Evolutionary conservation across 1,284 basidiomycete species (phyloP).

Genomic region (Apiotrichum sp.): DNA sequence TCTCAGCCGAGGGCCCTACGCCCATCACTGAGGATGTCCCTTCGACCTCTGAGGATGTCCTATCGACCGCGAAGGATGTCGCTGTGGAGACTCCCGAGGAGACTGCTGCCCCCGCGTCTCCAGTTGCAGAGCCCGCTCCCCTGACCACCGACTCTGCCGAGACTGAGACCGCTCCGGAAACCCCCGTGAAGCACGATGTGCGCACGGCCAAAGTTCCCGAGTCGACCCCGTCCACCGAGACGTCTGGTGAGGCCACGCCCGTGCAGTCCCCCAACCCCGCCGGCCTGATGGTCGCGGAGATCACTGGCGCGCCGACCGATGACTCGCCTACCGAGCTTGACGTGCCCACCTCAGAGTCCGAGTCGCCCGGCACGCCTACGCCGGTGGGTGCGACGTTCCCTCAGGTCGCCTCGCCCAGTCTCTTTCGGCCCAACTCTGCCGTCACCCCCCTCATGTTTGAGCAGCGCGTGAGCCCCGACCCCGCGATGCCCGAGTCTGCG

Average conservation of each 20-base stretch:
- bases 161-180: background rate
- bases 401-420: too few species aligned
- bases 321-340: background rate
- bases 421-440: too few species aligned
- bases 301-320: background rate
- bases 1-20: too few species aligned
- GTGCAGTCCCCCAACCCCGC: too few species aligned
- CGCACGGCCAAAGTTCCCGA: too few species aligned
- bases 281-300: background rate
- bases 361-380: background rate
- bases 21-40: too few species aligned
- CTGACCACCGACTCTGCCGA: background rate
- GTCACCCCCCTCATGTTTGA: too few species aligned
- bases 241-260: too few species aligned
- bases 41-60: too few species aligned
- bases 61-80: too few species aligned
- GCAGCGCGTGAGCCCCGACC: background rate
- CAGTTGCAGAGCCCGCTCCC: background rate
- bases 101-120: background rate
- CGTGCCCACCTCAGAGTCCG: background rate
- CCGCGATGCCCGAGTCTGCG: background rate
- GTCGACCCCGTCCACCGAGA: too few species aligned
- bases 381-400: background rate
- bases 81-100: background rate
- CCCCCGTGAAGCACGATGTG: too few species aligned